Conservation (phyloP, 78 protist species). For the Emiliania huxleyi region DNA sequence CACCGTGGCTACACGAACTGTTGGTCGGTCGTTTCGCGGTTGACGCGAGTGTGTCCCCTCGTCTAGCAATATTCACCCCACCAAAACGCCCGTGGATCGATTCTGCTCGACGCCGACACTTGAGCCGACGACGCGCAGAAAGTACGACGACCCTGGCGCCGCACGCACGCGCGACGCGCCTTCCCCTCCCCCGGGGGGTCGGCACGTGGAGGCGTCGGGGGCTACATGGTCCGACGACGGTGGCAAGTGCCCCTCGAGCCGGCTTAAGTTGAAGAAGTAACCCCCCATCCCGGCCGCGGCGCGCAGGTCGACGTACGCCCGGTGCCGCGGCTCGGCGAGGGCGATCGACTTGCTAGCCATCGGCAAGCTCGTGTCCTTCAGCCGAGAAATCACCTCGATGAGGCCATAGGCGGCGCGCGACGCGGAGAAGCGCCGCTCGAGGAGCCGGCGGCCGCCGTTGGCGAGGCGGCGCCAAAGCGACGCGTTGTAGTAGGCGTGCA, state of each 20-base stretch:
- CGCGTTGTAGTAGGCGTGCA: background rate
- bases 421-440: background rate
- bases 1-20: too few species aligned
- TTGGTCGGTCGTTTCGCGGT: too few species aligned
- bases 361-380: background rate
- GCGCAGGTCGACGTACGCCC: constrained; percentile 1
- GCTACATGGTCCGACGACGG: background rate
- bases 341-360: background rate
- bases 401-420: background rate
- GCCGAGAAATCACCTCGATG: background rate
- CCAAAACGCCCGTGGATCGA: too few species aligned
- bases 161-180: background rate
- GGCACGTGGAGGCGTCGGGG: background rate
- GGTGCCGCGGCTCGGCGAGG: background rate
- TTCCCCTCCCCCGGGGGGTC: background rate
- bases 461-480: background rate
- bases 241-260: background rate
- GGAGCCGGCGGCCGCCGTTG: background rate
- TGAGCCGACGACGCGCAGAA: background rate
- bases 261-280: background rate
- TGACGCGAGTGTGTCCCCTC: too few species aligned
- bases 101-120: too few species aligned
- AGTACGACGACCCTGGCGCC: background rate
- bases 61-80: too few species aligned
- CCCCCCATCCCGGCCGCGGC: background rate